phyloP scores from a whole-genome alignment of 495 filamentous ascomycete species.

The Baudoinia panamericana region DNA sequence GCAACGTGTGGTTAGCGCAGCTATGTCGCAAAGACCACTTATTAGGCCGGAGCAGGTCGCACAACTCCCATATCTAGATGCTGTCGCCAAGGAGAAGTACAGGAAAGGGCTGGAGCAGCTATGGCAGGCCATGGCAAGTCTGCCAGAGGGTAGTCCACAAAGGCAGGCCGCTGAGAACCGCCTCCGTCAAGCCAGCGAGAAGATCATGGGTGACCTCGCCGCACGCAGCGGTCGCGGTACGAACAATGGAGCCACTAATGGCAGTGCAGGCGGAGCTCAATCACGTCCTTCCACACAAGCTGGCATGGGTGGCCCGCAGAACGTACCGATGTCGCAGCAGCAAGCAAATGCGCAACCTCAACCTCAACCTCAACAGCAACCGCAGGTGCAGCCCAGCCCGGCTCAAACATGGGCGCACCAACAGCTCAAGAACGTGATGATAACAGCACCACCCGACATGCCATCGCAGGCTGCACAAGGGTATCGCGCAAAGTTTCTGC shows the following conservation, averaged over 20 bases:
- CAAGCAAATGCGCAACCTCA: conserved; percentile 8
- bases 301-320: background rate
- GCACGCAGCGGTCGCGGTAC: background rate
- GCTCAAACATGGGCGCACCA: background rate
- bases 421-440: conserved; percentile 9
- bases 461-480: no score
- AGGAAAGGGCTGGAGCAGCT: conserved; percentile 17
- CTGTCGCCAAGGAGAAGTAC: conserved; percentile 22
- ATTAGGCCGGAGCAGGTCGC: conserved; percentile 13
- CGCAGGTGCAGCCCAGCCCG: conserved; percentile 1
- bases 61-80: conserved; percentile 20
- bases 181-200: conserved; percentile 11
- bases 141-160: conserved; percentile 15
- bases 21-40: no score
- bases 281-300: background rate
- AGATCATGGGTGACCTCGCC: conserved; percentile 5
- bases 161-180: conserved; percentile 16
- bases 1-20: no score
- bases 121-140: conserved; percentile 20
- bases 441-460: no score
- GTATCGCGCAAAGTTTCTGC: no score
- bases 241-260: background rate
- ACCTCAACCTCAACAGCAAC: conserved; percentile 13
- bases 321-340: conserved; percentile 1
- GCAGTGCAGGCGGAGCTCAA: conserved; percentile 6